These are phyloP conservation scores for Xerocomus spinulosus DNA, from an alignment of 768 basidiomycete genomes.

Conservation along the genomic window DNA sequence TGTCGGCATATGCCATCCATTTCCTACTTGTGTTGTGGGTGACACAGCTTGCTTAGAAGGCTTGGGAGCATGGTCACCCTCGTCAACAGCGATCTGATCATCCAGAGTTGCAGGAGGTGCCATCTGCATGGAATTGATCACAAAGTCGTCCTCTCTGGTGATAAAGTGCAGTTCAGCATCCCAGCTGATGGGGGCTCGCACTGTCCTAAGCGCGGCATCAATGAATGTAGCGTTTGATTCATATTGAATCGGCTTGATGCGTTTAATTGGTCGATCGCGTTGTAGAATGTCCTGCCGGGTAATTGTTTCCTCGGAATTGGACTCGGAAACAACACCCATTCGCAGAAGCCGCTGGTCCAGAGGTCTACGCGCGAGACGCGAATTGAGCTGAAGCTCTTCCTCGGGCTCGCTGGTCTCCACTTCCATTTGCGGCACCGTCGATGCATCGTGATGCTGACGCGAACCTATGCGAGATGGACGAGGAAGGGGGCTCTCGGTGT, in stretches of 20 bases:
- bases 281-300: neutral
- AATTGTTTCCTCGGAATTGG: slow-evolving; percentile 11
- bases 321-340: slow-evolving; percentile 1
- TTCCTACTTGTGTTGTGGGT: neutral
- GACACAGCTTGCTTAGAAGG: neutral
- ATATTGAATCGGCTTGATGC: slow-evolving; percentile 18
- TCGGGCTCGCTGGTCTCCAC: slow-evolving; percentile 22
- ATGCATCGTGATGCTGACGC: neutral
- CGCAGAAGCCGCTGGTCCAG: slow-evolving; percentile 2
- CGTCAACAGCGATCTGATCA: neutral
- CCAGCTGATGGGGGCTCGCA: slow-evolving; percentile 19
- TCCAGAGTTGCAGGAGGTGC: neutral
- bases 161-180: slow-evolving; percentile 9
- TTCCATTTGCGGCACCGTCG: slow-evolving; percentile 15
- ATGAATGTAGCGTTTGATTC: slow-evolving; percentile 14
- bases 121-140: neutral
- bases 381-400: slow-evolving; percentile 12
- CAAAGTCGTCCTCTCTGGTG: neutral
- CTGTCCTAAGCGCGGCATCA: slow-evolving; percentile 24
- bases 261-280: slow-evolving; percentile 13
- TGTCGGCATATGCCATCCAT: neutral
- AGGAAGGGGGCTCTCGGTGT: neutral
- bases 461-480: neutral
- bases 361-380: slow-evolving; percentile 9
- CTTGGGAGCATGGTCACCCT: neutral